Conservation (phyloP, 352 stramenopile species). For the Pilasporangium apinafurcum region DNA sequence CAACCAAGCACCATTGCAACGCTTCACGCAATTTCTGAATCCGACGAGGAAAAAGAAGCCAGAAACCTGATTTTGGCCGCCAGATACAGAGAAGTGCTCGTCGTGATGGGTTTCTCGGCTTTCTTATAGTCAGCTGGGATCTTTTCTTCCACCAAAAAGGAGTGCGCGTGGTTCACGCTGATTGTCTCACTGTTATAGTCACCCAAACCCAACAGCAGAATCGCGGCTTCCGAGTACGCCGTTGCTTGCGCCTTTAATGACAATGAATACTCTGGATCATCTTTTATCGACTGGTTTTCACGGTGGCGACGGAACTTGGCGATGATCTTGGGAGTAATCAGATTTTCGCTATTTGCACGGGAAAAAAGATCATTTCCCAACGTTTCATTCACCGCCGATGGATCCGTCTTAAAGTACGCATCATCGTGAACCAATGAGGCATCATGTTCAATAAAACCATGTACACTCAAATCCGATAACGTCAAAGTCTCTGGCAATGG, state of each 20-base stretch:
- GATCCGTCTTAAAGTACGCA: constrained; percentile 29
- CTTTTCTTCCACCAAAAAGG: constrained; percentile 43
- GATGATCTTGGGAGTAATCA: constrained; percentile 27
- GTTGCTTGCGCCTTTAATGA: constrained; percentile 19
- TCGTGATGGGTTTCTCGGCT: constrained; percentile 25
- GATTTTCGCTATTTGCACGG: constrained; percentile 10
- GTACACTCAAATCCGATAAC: constrained; percentile 40
- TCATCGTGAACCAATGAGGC: constrained; percentile 66
- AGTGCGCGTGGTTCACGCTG: constrained; percentile 27
- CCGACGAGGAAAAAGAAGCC: constrained; percentile 4
- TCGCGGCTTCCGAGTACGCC: constrained; percentile 40
- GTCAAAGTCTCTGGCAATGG: constrained; percentile 30
- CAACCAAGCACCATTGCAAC: no score
- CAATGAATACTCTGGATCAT: constrained; percentile 38
- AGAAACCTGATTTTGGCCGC: constrained; percentile 37
- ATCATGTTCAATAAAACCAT: constrained; percentile 69
- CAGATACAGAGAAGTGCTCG: constrained; percentile 18
- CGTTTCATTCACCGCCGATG: constrained; percentile 32
- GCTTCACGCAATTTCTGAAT: background rate
- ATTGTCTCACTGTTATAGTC: constrained; percentile 25
- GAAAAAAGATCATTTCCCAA: constrained; percentile 30
- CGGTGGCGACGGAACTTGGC: constrained; percentile 42
- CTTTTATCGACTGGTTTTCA: constrained; percentile 26
- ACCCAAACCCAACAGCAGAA: constrained; percentile 42
- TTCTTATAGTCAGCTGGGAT: constrained; percentile 35